Percentiles rank a stretch among this genome's conserved stretches.
phyloP scores from a whole-genome alignment of 2,329 filamentous ascomycete genomes.

The Clarireedia paspali region DNA sequence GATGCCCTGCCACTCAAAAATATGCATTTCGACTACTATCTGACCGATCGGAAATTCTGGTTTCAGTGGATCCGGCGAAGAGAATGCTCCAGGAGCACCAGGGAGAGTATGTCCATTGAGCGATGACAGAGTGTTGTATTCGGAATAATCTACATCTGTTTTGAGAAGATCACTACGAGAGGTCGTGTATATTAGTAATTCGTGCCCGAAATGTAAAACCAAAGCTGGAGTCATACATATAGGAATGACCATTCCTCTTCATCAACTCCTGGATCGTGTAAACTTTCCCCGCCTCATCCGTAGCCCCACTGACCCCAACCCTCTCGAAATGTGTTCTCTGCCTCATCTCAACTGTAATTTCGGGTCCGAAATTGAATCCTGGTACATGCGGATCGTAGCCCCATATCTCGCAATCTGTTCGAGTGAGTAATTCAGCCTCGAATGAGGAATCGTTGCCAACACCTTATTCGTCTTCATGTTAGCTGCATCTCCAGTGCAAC shows the following conservation, averaged over 20 bases:
- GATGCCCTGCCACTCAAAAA: conserved; percentile 15
- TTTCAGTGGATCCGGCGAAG: conserved; percentile 7
- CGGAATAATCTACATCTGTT: conserved; percentile 33
- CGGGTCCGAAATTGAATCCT: conserved; percentile 25
- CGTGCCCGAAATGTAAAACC: too few relatives aligned
- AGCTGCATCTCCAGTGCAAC: not conserved
- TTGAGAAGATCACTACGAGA: conserved; percentile 32
- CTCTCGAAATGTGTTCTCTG: conserved; percentile 29
- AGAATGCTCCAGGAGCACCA: not conserved
- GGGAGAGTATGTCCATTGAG: conserved; percentile 14
- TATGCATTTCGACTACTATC: conserved; percentile 23
- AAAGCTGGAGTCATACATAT: conserved; percentile 16
- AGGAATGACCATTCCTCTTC: conserved; percentile 32
- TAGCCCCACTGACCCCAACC: conserved; percentile 28
- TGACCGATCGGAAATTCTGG: conserved; percentile 22
- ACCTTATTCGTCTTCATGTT: not conserved
- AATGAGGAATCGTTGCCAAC: conserved; percentile 8
- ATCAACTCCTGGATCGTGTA: conserved; percentile 33
- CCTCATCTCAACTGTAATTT: conserved; percentile 20
- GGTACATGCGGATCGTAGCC: conserved; percentile 32
- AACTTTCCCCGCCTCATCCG: conserved; percentile 19
- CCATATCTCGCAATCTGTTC: conserved; percentile 34
- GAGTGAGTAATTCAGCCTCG: conserved; percentile 32
- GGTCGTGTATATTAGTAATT: conserved; percentile 12
- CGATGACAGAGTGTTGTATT: conserved; percentile 29